Conservation (phyloP, 768 basidiomycete species). For the Auriculariales sp. region DNA sequence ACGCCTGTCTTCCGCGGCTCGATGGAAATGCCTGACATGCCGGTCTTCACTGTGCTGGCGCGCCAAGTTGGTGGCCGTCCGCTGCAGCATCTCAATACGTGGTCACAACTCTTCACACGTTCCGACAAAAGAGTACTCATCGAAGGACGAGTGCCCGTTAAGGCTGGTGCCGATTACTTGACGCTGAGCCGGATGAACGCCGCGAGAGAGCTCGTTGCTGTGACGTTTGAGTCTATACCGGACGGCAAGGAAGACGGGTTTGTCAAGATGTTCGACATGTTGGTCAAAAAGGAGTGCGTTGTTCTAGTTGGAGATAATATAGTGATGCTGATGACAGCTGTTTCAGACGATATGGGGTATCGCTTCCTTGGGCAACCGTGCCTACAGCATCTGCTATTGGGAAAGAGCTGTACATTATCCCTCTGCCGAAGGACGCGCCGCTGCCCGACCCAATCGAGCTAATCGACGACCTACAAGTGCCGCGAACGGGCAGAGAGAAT, state of each 20-base stretch:
- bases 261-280: constrained; percentile 45
- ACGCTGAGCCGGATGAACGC: constrained; percentile 64
- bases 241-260: constrained; percentile 35
- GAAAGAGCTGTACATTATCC: constrained; percentile 77
- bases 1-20: no score
- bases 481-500: constrained; percentile 35
- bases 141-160: constrained; percentile 70
- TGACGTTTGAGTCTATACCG: constrained; percentile 49
- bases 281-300: constrained; percentile 58
- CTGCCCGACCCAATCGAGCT: constrained; percentile 80
- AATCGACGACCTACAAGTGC: constrained; percentile 58
- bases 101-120: constrained; percentile 70
- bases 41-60: constrained; percentile 26
- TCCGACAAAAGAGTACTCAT: constrained; percentile 52
- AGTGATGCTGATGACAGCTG: constrained; percentile 3
- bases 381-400: constrained; percentile 65
- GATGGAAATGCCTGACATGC: background rate
- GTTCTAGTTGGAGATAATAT: constrained; percentile 4
- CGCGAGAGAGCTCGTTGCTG: constrained; percentile 65
- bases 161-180: constrained; percentile 65
- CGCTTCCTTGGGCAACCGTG: constrained; percentile 72
- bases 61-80: constrained; percentile 68
- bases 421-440: constrained; percentile 45
- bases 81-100: constrained; percentile 44
- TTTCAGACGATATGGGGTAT: constrained; percentile 66